Conservation (phyloP, 2,329 filamentous ascomycete genomes). For the Scedosporium aurantiacum region DNA sequence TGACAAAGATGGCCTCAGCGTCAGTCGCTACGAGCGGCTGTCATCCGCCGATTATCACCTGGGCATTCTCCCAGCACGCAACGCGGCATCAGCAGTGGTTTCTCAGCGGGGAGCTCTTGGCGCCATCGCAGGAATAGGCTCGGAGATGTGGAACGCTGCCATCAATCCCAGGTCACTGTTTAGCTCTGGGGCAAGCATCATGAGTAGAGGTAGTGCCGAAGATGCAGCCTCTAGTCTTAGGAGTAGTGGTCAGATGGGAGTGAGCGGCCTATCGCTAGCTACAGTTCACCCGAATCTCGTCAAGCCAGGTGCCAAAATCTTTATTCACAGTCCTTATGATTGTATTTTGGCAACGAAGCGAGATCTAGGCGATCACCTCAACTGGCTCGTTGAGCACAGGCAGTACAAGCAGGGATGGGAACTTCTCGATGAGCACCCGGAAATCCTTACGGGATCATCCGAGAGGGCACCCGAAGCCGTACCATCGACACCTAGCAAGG, state of each 20-base stretch:
- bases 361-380: slow-evolving; percentile 73
- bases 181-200: slow-evolving; percentile 72
- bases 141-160: slow-evolving; percentile 82
- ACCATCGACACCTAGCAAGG: neutral
- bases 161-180: slow-evolving; percentile 81
- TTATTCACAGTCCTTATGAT: slow-evolving; percentile 93
- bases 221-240: slow-evolving; percentile 38
- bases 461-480: slow-evolving; percentile 23
- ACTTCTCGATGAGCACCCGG: slow-evolving; percentile 77
- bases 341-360: slow-evolving; percentile 86
- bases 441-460: slow-evolving; percentile 40
- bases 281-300: slow-evolving; percentile 42
- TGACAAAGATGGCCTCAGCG: slow-evolving; percentile 73
- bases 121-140: slow-evolving; percentile 57
- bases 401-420: slow-evolving; percentile 82
- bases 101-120: slow-evolving; percentile 64
- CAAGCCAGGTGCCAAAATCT: slow-evolving; percentile 59
- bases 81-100: slow-evolving; percentile 47
- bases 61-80: slow-evolving; percentile 64
- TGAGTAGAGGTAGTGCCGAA: slow-evolving; percentile 49
- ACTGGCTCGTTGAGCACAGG: slow-evolving; percentile 73
- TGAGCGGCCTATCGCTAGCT: slow-evolving; percentile 16
- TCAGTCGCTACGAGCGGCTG: slow-evolving; percentile 78
- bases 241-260: slow-evolving; percentile 21
- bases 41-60: slow-evolving; percentile 89